phyloP scores from a whole-genome alignment of 345 rosid species.

The Syzygium oleosum region DNA sequence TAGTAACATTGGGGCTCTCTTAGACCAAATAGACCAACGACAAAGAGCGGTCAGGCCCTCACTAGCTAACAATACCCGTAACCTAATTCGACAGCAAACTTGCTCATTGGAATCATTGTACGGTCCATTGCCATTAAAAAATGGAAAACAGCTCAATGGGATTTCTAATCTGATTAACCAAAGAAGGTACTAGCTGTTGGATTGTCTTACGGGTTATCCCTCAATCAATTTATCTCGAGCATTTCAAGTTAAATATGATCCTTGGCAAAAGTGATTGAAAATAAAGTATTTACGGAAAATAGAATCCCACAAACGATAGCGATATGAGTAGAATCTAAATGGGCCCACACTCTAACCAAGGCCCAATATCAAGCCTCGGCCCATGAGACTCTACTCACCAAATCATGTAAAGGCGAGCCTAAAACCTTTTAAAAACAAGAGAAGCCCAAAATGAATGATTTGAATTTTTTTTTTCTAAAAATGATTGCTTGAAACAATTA shows the following conservation, averaged over 20 bases:
- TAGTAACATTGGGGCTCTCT: accelerated
- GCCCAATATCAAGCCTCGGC: not conserved
- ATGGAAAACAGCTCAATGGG: not conserved
- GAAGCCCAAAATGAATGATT: too few relatives aligned
- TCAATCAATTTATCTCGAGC: too few relatives aligned
- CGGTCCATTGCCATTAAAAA: accelerated
- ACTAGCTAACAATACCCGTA: not conserved
- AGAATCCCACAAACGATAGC: too few relatives aligned
- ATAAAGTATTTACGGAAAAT: too few relatives aligned
- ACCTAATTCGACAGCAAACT: not conserved
- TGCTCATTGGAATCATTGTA: not conserved
- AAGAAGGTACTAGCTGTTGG: not conserved
- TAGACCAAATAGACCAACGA: not conserved
- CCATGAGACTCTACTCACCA: not conserved
- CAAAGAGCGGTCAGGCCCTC: accelerated
- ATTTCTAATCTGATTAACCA: not conserved
- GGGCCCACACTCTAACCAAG: too few relatives aligned
- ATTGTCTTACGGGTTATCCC: too few relatives aligned
- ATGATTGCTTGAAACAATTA: too few relatives aligned
- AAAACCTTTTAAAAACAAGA: not conserved
- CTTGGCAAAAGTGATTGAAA: too few relatives aligned
- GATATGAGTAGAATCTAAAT: too few relatives aligned
- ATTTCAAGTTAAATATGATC: too few relatives aligned
- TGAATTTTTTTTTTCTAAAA: too few relatives aligned
- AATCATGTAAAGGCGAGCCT: not conserved